Evolutionary conservation across 371 early-diverging fungal genomes (phyloP).

Genomic region (Mucor circinelloides): DNA sequence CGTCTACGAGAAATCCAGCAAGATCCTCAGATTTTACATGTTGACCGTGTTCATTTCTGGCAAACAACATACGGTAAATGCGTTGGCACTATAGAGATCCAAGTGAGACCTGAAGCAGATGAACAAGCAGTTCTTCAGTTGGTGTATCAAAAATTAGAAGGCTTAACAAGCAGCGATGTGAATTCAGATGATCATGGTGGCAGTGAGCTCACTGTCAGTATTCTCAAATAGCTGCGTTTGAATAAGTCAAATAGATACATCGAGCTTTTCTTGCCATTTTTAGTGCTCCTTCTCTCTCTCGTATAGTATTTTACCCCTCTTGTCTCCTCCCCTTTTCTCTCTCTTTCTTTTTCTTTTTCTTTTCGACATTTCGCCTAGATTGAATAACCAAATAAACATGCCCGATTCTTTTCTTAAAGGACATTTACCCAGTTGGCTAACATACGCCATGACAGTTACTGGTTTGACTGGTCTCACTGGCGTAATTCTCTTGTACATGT

Average conservation of each 20-base stretch:
- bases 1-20: conserved; percentile 47
- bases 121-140: conserved; percentile 53
- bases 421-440: conserved; percentile 41
- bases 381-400: background rate
- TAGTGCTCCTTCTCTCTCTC: background rate
- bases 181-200: conserved; percentile 24
- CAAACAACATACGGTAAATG: conserved; percentile 64
- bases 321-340: background rate
- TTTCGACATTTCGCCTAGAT: background rate
- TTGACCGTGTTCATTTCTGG: conserved; percentile 66
- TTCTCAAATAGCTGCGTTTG: conserved; percentile 26
- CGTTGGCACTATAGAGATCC: conserved; percentile 59
- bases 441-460: conserved; percentile 45
- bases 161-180: conserved; percentile 44
- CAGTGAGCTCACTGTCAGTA: conserved; percentile 59
- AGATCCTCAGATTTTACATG: conserved; percentile 49
- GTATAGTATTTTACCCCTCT: background rate
- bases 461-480: conserved; percentile 50
- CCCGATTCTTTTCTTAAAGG: conserved; percentile 19
- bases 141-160: conserved; percentile 58
- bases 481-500: conserved; percentile 67
- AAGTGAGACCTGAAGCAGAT: conserved; percentile 54
- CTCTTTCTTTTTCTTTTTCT: conserved; percentile 2
- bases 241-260: background rate
- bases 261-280: background rate